A percentile compares a stretch with the other conserved stretches of the same genome.
Evolutionary conservation across 345 rosid species (phyloP).

Genomic region (Murraya paniculata): DNA sequence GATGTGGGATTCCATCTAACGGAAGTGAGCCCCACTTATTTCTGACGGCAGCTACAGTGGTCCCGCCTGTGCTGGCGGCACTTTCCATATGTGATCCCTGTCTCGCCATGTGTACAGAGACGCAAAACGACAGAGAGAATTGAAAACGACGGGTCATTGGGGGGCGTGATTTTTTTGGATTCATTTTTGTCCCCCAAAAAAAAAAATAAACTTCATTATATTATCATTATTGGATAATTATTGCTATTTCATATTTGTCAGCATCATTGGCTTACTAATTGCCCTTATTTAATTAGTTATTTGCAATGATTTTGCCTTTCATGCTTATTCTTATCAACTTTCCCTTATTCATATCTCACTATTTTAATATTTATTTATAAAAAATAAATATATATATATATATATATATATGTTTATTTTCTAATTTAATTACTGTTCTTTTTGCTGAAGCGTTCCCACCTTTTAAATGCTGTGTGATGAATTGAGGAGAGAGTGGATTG

Average conservation of each 20-base stretch:
- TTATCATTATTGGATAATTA: background rate
- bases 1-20: conserved; percentile 9
- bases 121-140: background rate
- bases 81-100: background rate
- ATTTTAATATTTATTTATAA: no score
- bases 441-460: background rate
- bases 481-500: background rate
- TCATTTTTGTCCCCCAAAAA: background rate
- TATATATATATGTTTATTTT: no score
- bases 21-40: background rate
- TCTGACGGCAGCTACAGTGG: no score
- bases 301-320: background rate
- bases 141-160: conserved; percentile 8
- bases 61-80: background rate
- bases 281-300: background rate
- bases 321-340: background rate
- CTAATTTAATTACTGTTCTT: background rate
- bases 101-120: background rate
- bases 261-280: background rate
- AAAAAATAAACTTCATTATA: background rate
- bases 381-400: no score
- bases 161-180: background rate
- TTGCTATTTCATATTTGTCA: background rate
- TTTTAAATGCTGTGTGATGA: background rate
- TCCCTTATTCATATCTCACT: no score